A percentile compares a stretch with the other conserved stretches of the same genome.
Evolutionary conservation across 257 asterid species (phyloP).

Genomic region (Solanum lycopersicoides): DNA sequence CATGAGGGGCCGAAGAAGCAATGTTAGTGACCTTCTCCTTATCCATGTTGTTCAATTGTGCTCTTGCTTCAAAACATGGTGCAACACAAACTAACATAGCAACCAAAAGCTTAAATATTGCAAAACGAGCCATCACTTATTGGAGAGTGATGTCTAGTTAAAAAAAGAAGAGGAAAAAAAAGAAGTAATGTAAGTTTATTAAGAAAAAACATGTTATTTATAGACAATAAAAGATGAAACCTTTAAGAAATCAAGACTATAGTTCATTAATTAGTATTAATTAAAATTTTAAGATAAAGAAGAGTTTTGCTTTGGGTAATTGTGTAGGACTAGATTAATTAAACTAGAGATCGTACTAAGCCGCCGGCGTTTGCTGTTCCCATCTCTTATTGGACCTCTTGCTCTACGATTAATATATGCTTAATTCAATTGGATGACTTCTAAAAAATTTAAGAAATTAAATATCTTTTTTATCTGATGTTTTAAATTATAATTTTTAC

Average conservation of each 20-base stretch:
- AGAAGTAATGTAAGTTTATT: neutral
- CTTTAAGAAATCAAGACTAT: too few relatives aligned
- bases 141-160: neutral
- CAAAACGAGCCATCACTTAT: neutral
- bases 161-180: neutral
- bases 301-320: neutral
- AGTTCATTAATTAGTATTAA: neutral
- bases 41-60: neutral
- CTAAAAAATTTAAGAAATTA: too few relatives aligned
- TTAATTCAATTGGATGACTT: too few relatives aligned
- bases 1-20: neutral
- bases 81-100: neutral
- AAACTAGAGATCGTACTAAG: neutral
- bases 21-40: neutral
- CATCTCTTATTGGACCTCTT: neutral
- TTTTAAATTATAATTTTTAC: too few relatives aligned
- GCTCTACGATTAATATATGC: neutral
- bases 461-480: too few relatives aligned
- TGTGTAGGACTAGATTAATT: constrained; percentile 11
- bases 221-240: neutral
- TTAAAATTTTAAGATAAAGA: neutral
- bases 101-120: neutral
- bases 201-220: neutral
- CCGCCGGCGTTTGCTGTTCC: neutral
- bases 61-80: neutral